These are phyloP conservation scores for Venturiaceae sp. DNA, from an alignment of 2,329 filamentous ascomycete genomes.

Conservation along the genomic window DNA sequence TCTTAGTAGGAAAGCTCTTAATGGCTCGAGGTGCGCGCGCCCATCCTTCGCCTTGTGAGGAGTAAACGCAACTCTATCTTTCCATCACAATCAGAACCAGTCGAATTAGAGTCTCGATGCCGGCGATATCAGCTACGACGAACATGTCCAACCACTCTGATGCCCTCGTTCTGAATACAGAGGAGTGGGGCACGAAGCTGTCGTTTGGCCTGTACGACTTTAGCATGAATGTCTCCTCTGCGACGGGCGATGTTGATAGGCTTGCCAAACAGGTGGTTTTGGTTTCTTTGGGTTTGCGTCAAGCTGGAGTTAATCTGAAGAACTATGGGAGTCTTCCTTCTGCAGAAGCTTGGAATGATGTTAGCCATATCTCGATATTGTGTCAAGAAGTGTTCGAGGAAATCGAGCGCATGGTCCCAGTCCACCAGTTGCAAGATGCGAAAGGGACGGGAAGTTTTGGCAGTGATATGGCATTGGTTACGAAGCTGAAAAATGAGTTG, in stretches of 20 bases:
- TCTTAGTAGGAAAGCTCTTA: background rate
- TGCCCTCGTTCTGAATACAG: slow-evolving; percentile 21
- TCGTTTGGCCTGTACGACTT: slow-evolving; percentile 23
- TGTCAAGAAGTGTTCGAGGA: slow-evolving; percentile 19
- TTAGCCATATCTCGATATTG: slow-evolving; percentile 24
- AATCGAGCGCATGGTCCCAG: slow-evolving; percentile 17
- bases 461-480: background rate
- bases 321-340: slow-evolving; percentile 27
- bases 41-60: background rate
- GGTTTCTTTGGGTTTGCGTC: slow-evolving; percentile 25
- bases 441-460: background rate
- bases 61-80: background rate
- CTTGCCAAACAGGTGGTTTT: slow-evolving; percentile 24
- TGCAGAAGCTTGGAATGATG: slow-evolving; percentile 21
- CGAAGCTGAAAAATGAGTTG: slow-evolving; percentile 3
- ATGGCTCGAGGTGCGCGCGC: background rate
- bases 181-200: slow-evolving; percentile 22
- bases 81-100: background rate
- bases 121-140: background rate
- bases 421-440: slow-evolving; percentile 5
- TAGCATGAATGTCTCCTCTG: slow-evolving; percentile 15
- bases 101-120: background rate
- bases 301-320: slow-evolving; percentile 25
- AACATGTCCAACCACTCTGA: slow-evolving; percentile 7
- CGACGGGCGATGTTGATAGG: slow-evolving; percentile 18